A percentile compares a stretch with the other conserved stretches of the same genome.
These are phyloP conservation scores for Henckelia pumila DNA, from an alignment of 257 asterid species.

Conservation along the genomic window DNA sequence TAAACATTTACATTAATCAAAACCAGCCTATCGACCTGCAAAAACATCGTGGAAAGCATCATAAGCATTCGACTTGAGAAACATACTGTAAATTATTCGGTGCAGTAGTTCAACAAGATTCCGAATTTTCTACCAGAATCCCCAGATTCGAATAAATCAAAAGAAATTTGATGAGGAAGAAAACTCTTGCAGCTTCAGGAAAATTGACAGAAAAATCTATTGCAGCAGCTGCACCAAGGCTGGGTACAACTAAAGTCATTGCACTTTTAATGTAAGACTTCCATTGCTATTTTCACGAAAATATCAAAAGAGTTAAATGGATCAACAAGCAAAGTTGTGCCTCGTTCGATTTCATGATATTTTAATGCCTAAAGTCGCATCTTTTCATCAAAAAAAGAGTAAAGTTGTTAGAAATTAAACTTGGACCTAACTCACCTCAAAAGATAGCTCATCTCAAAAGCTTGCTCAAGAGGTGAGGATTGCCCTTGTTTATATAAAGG, in stretches of 20 bases:
- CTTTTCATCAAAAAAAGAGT: background rate
- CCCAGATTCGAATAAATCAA: background rate
- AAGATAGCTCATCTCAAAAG: too few species aligned
- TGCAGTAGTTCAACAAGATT: background rate
- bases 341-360: background rate
- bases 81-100: background rate
- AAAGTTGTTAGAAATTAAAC: too few species aligned
- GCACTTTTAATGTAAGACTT: conserved; percentile 70
- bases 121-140: background rate
- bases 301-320: background rate
- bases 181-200: conserved; percentile 72
- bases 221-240: conserved; percentile 88
- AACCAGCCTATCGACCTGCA: conserved; percentile 67
- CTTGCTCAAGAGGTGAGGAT: too few species aligned
- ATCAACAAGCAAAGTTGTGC: background rate
- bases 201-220: conserved; percentile 70
- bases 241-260: conserved; percentile 75
- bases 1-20: conserved; percentile 67
- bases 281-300: conserved; percentile 49
- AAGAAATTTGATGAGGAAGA: background rate
- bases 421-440: too few species aligned
- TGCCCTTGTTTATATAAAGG: too few species aligned
- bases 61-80: background rate
- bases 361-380: background rate
- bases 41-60: conserved; percentile 13